phyloP scores from a whole-genome alignment of 805 yeast genomes.

The Candida verbasci region DNA sequence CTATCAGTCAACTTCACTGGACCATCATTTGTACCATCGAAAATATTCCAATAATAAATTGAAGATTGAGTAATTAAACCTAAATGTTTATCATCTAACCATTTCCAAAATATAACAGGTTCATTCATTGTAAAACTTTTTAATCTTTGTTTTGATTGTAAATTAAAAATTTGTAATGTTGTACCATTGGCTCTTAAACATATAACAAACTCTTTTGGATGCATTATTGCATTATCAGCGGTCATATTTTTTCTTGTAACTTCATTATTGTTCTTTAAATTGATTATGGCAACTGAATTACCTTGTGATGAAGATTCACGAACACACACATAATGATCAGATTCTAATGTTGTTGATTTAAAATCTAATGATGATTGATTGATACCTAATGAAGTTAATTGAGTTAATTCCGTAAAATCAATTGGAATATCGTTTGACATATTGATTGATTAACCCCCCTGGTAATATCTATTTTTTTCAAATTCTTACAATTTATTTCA shows the following conservation, averaged over 20 bases:
- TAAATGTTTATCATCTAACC: constrained; percentile 70
- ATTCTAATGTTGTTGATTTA: constrained; percentile 90
- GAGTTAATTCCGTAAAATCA: constrained; percentile 93
- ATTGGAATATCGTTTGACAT: constrained; percentile 73
- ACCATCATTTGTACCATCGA: constrained; percentile 73
- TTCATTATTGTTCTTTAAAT: constrained; percentile 71
- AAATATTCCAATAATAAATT: constrained; percentile 76
- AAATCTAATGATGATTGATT: constrained; percentile 82
- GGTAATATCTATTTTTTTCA: too few species aligned
- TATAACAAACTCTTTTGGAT: constrained; percentile 83
- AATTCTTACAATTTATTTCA: not conserved
- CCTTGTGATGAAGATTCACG: constrained; percentile 61
- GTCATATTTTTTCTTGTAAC: constrained; percentile 89
- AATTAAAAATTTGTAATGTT: constrained; percentile 89
- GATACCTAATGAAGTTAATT: constrained; percentile 81
- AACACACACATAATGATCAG: constrained; percentile 84
- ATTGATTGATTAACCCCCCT: too few species aligned
- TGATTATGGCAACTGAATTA: constrained; percentile 92
- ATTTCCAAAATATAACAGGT: constrained; percentile 93
- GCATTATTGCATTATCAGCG: constrained; percentile 97
- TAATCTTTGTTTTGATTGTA: constrained; percentile 81
- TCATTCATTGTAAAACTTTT: constrained; percentile 82
- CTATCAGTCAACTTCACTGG: constrained; percentile 80
- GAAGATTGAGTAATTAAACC: constrained; percentile 82
- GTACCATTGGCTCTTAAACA: constrained; percentile 96